phyloP scores from a whole-genome alignment of 202 grass and related monocot species.

The Panicum hallii region DNA sequence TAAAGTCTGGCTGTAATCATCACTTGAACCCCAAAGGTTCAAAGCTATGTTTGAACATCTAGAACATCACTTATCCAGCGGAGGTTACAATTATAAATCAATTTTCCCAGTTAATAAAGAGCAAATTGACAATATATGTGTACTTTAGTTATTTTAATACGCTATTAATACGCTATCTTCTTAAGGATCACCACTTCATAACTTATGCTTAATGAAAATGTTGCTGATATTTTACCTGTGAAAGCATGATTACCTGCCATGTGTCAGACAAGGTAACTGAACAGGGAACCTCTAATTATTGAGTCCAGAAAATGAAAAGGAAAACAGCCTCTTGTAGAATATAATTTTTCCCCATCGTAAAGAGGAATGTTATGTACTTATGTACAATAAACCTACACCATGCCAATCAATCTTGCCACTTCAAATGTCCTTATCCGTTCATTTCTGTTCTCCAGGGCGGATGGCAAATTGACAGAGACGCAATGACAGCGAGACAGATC shows the following conservation, averaged over 20 bases:
- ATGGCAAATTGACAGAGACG: neutral
- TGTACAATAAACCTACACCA: neutral
- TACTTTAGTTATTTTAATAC: neutral
- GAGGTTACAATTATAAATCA: neutral
- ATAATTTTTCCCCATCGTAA: neutral
- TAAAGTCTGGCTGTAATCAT: slow-evolving; percentile 42
- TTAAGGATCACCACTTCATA: neutral
- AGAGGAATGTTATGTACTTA: neutral
- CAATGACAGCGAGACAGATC: slow-evolving; percentile 30
- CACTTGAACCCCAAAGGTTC: slow-evolving; percentile 8
- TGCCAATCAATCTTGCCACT: slow-evolving; percentile 22
- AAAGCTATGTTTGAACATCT: slow-evolving; percentile 32
- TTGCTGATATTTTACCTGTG: neutral
- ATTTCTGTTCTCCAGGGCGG: slow-evolving; percentile 18
- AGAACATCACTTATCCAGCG: neutral
- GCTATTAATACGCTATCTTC: neutral
- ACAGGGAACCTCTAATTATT: neutral
- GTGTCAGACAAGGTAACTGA: slow-evolving; percentile 7
- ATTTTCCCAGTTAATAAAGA: neutral
- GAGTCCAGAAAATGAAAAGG: neutral
- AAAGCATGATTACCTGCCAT: neutral
- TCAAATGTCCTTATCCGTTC: slow-evolving; percentile 26
- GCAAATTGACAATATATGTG: neutral
- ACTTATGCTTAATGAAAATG: neutral
- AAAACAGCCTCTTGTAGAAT: neutral